Conservation (phyloP, 352 stramenopile genomes). For the Pythium aphanidermatum region DNA sequence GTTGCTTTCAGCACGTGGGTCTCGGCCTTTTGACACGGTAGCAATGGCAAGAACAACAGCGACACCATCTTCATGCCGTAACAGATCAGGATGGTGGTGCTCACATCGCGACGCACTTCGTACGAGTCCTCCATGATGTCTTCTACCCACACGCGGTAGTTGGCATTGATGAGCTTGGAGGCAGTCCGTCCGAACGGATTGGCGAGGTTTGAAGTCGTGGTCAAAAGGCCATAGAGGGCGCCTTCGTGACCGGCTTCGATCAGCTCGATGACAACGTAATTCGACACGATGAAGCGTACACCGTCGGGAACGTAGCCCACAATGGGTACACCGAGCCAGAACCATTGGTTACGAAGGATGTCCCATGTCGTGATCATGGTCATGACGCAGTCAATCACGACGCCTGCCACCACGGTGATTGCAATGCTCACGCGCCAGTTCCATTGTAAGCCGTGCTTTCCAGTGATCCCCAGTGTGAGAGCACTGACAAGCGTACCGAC, state of each 20-base stretch:
- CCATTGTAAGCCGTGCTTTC: constrained; percentile 17
- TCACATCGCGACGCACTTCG: constrained; percentile 18
- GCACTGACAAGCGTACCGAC: constrained; percentile 6
- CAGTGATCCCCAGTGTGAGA: constrained; percentile 9
- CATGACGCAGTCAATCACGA: constrained; percentile 19
- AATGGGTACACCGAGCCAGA: constrained; percentile 14
- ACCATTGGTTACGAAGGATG: constrained; percentile 18
- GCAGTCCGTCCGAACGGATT: constrained; percentile 8
- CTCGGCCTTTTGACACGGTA: constrained; percentile 23
- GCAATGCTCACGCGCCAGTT: constrained; percentile 20
- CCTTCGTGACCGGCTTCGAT: constrained; percentile 11
- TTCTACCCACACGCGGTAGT: constrained; percentile 14
- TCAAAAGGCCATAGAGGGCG: constrained; percentile 24
- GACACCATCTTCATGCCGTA: constrained; percentile 19
- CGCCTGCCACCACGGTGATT: constrained; percentile 3
- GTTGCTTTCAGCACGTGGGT: constrained; percentile 9
- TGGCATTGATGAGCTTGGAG: constrained; percentile 14
- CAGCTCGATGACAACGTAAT: constrained; percentile 20
- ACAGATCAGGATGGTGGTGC: constrained; percentile 13
- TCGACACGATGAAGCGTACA: constrained; percentile 21
- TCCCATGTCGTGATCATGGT: constrained; percentile 23
- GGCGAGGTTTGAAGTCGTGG: constrained; percentile 20
- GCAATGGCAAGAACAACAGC: constrained; percentile 5
- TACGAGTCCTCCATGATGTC: constrained; percentile 22
- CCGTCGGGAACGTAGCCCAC: constrained; percentile 14